These are phyloP conservation scores for Sphagnum contortum DNA, from an alignment of 225 moss, liverwort and hornwort species.

Conservation along the genomic window DNA sequence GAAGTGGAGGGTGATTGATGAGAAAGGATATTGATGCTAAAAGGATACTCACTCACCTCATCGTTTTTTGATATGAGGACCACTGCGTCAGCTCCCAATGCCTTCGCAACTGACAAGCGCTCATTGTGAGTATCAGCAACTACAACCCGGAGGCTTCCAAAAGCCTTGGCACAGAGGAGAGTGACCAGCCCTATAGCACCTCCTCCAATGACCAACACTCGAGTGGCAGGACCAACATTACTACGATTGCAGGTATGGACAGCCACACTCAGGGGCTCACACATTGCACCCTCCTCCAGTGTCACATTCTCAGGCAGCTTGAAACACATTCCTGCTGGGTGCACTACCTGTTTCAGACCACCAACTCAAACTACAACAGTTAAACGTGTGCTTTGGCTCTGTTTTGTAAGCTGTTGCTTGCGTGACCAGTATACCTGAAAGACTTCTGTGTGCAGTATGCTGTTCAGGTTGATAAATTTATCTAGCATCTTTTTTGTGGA, in stretches of 20 bases:
- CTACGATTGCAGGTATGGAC: constrained; percentile 82
- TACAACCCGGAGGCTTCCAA: constrained; percentile 59
- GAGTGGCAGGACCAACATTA: constrained; percentile 40
- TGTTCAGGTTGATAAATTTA: too few relatives aligned
- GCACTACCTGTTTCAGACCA: constrained; percentile 44
- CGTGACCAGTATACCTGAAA: too few relatives aligned
- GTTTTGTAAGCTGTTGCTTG: too few relatives aligned
- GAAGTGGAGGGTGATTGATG: too few relatives aligned
- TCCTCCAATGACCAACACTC: constrained; percentile 65
- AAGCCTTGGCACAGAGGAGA: constrained; percentile 60
- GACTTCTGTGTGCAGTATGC: too few relatives aligned
- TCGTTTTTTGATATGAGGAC: constrained; percentile 36
- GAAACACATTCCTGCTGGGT: constrained; percentile 79
- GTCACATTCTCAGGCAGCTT: constrained; percentile 79
- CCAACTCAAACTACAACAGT: not conserved
- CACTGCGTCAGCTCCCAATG: constrained; percentile 57
- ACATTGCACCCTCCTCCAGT: constrained; percentile 94
- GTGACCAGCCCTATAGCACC: constrained; percentile 79
- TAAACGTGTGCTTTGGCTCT: too few relatives aligned
- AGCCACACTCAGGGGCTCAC: constrained; percentile 85
- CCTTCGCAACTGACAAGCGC: constrained; percentile 55
- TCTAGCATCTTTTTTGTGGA: too few relatives aligned
- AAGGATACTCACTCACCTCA: constrained; percentile 17
- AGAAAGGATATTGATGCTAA: too few relatives aligned
- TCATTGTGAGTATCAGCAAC: constrained; percentile 55